Evolutionary conservation across 176 grass and related monocot species (phyloP).

Genomic region (Hordeum marinum): DNA sequence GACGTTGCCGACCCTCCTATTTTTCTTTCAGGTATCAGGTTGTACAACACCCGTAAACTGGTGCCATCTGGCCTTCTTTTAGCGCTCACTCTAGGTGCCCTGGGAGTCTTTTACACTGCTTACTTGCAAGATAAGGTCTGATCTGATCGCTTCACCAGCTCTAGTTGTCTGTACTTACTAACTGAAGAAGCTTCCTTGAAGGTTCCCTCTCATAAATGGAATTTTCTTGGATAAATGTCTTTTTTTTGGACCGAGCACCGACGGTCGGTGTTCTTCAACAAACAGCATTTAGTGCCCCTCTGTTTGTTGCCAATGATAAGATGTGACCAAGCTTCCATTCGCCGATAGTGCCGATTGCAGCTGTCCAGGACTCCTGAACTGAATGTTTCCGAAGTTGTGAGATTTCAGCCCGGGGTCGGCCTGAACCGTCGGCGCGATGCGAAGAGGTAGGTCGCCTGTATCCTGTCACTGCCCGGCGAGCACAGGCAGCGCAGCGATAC

Average conservation of each 20-base stretch:
- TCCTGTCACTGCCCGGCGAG: neutral
- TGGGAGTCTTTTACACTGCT: constrained; percentile 75
- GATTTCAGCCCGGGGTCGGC: neutral
- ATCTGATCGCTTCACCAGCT: constrained; percentile 8
- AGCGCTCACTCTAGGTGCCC: constrained; percentile 54
- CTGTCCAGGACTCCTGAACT: neutral
- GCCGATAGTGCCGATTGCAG: neutral
- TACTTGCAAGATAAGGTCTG: constrained; percentile 79
- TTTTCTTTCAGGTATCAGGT: constrained; percentile 73
- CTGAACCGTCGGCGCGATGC: neutral
- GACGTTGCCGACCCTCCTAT: neutral
- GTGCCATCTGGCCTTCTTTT: constrained; percentile 82
- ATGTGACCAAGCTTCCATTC: neutral
- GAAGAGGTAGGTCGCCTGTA: neutral
- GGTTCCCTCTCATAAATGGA: constrained; percentile 10
- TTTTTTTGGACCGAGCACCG: neutral
- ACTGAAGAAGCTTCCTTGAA: constrained; percentile 21
- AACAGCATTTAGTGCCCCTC: neutral
- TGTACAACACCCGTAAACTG: constrained; percentile 69
- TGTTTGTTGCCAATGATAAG: neutral
- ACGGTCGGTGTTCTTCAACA: neutral
- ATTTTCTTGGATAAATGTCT: too few species aligned
- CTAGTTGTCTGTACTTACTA: constrained; percentile 9
- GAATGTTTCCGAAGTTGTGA: neutral
- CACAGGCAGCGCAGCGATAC: neutral